phyloP scores from a whole-genome alignment of 225 moss, liverwort and hornwort species.

The Thuidium tamariscinum region DNA sequence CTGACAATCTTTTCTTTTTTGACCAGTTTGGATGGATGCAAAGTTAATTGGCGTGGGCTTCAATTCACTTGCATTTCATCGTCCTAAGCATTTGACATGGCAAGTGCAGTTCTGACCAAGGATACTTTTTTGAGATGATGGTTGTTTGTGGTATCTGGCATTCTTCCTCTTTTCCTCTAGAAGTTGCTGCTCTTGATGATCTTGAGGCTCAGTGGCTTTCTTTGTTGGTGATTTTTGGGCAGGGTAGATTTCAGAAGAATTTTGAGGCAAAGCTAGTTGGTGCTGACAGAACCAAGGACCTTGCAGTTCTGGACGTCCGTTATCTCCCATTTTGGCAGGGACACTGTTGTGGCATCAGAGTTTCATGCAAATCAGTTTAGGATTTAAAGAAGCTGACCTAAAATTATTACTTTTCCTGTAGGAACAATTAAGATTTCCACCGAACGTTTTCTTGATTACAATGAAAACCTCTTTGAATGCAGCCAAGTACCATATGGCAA shows the following conservation, averaged over 20 bases:
- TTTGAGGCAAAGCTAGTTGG: constrained; percentile 66
- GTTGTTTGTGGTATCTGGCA: background rate
- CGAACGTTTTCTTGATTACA: background rate
- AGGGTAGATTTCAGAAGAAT: constrained; percentile 68
- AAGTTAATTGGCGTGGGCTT: background rate
- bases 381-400: background rate
- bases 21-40: background rate
- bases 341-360: background rate
- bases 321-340: background rate
- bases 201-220: constrained; percentile 12
- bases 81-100: background rate
- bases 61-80: background rate
- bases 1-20: background rate
- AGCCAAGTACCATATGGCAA: background rate
- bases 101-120: background rate
- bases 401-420: background rate
- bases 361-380: background rate
- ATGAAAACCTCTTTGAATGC: background rate
- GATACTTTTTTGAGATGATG: background rate
- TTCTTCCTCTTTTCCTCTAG: background rate
- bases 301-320: constrained; percentile 56
- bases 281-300: constrained; percentile 62
- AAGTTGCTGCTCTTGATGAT: background rate
- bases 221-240: constrained; percentile 24
- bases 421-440: background rate